phyloP scores from a whole-genome alignment of 495 filamentous ascomycete species.

The Penicillium parvum region DNA sequence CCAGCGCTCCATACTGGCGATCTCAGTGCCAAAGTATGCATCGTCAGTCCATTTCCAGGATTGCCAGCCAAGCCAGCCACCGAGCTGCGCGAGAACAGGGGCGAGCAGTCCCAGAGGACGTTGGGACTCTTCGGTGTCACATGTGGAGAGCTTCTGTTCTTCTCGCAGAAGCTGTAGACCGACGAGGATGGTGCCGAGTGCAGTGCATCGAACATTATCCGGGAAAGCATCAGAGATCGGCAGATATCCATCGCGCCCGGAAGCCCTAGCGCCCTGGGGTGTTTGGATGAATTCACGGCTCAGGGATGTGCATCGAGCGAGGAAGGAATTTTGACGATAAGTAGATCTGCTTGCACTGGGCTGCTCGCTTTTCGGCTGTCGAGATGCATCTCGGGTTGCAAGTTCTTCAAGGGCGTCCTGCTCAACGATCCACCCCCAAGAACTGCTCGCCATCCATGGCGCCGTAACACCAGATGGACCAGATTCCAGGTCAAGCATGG shows the following conservation, averaged over 20 bases:
- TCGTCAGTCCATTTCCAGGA: conserved; percentile 56
- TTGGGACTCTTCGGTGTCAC: conserved; percentile 51
- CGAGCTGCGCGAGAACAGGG: conserved; percentile 72
- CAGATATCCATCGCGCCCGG: conserved; percentile 54
- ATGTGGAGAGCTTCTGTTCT: conserved; percentile 78
- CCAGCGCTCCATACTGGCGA: conserved; percentile 56
- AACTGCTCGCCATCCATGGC: conserved; percentile 60
- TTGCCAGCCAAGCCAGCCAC: conserved; percentile 78
- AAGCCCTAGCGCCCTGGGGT: conserved; percentile 43
- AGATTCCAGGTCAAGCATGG: conserved; percentile 54
- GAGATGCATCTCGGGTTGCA: conserved; percentile 16
- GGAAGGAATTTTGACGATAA: conserved; percentile 42
- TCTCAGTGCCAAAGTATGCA: conserved; percentile 67
- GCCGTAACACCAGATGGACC: conserved; percentile 53
- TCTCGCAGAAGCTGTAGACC: conserved; percentile 81
- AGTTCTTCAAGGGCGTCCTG: conserved; percentile 45
- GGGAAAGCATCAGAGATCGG: conserved; percentile 55
- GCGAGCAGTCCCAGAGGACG: conserved; percentile 53
- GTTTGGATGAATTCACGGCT: conserved; percentile 57
- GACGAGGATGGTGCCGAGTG: conserved; percentile 65
- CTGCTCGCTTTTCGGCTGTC: conserved; percentile 20
- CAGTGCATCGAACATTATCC: conserved; percentile 50
- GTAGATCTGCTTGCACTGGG: conserved; percentile 32
- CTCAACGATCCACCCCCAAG: conserved; percentile 73
- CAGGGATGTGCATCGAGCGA: conserved; percentile 40